phyloP scores from a whole-genome alignment of 2,329 filamentous ascomycete species.

The Aureobasidium subglaciale region DNA sequence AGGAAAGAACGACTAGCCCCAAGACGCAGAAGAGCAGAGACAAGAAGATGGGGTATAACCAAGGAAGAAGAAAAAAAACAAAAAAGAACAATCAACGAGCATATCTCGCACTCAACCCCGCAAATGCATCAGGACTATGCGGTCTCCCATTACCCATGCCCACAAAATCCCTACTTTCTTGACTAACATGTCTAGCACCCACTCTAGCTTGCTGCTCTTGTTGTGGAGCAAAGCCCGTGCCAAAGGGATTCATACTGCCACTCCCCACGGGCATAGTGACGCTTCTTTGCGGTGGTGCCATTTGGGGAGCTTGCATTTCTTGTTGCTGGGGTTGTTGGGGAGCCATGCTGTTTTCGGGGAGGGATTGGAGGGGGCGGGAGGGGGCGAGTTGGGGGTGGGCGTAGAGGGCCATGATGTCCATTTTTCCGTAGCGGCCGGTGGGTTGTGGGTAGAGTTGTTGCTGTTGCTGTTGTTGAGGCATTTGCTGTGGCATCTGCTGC shows the following conservation, averaged over 20 bases:
- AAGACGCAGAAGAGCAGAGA: no score
- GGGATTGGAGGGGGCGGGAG: slow-evolving; percentile 31
- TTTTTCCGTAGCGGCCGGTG: slow-evolving; percentile 53
- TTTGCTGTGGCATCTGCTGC: slow-evolving; percentile 19
- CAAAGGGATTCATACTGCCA: slow-evolving; percentile 27
- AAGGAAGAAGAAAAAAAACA: not conserved
- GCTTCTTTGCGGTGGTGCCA: slow-evolving; percentile 26
- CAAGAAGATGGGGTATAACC: not conserved
- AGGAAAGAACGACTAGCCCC: no score
- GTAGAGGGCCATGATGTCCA: slow-evolving; percentile 70
- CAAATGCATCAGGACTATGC: slow-evolving; percentile 74
- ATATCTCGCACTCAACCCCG: slow-evolving; percentile 58
- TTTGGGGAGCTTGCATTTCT: slow-evolving; percentile 21
- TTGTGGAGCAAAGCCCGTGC: slow-evolving; percentile 13
- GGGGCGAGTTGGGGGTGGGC: slow-evolving; percentile 52
- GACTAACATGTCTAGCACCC: slow-evolving; percentile 46
- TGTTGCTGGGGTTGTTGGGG: slow-evolving; percentile 19
- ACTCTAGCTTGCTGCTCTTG: slow-evolving; percentile 21
- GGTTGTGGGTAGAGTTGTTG: slow-evolving; percentile 26
- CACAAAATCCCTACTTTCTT: slow-evolving; percentile 61
- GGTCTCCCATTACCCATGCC: slow-evolving; percentile 55
- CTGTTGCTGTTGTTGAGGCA: slow-evolving; percentile 31
- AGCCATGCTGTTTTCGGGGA: slow-evolving; percentile 28
- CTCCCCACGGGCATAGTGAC: slow-evolving; percentile 32
- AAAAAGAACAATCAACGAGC: slow-evolving; percentile 22